A percentile compares a stretch with the other conserved stretches of the same genome.
Evolutionary conservation across 148 eudicot species (phyloP).

Genomic region (Chenopodium quinoa): DNA sequence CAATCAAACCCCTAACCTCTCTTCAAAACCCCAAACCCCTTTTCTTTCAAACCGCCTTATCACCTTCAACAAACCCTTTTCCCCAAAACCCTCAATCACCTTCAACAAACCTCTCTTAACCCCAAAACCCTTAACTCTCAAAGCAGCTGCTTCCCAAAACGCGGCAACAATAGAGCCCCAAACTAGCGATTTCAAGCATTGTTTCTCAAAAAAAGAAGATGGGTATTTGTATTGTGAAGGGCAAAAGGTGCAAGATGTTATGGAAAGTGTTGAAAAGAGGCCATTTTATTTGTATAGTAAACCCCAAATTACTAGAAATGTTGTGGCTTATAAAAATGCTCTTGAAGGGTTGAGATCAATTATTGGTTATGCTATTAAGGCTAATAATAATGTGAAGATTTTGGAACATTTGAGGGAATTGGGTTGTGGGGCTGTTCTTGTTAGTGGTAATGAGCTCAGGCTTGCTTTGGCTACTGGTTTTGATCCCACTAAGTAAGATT

Average conservation of each 20-base stretch:
- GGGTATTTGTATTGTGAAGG: constrained; percentile 87
- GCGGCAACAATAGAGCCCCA: constrained; percentile 29
- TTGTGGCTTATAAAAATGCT: constrained; percentile 81
- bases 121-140: constrained; percentile 28
- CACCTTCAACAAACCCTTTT: constrained; percentile 20
- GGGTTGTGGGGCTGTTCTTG: constrained; percentile 94
- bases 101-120: constrained; percentile 31
- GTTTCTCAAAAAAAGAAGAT: constrained; percentile 63
- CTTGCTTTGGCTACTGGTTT: constrained; percentile 82
- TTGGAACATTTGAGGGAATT: constrained; percentile 82
- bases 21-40: constrained; percentile 24
- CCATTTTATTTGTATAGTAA: constrained; percentile 93
- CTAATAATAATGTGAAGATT: constrained; percentile 90
- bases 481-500: constrained; percentile 53
- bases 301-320: constrained; percentile 78
- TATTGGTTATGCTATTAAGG: constrained; percentile 94
- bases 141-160: constrained; percentile 46
- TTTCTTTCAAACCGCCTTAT: constrained; percentile 25
- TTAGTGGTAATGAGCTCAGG: constrained; percentile 91
- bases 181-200: constrained; percentile 40
- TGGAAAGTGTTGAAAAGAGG: constrained; percentile 76
- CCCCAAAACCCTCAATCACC: constrained; percentile 15
- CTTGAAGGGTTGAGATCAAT: constrained; percentile 71
- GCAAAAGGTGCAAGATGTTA: constrained; percentile 66
- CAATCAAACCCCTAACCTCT: constrained; percentile 29